phyloP scores from a whole-genome alignment of 1,284 basidiomycete genomes.

The Anthracocystis setariae region DNA sequence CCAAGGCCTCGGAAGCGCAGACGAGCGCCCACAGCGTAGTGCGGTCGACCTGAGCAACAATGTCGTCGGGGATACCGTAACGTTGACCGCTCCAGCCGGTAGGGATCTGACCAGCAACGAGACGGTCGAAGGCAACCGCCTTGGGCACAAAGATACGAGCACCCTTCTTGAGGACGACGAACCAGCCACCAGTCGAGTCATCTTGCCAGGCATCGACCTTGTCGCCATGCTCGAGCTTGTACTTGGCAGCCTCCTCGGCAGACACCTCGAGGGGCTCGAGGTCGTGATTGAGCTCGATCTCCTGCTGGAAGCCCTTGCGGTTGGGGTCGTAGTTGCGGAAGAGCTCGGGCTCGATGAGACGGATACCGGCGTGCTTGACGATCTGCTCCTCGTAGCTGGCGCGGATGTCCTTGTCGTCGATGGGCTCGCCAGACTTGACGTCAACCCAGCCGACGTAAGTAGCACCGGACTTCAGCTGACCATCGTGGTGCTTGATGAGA shows the following conservation, averaged over 20 bases:
- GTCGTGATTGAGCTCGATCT: slow-evolving; percentile 95
- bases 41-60: slow-evolving; percentile 91
- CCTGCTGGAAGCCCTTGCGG: slow-evolving; percentile 96
- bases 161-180: slow-evolving; percentile 98
- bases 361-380: slow-evolving; percentile 89
- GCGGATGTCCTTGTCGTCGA: slow-evolving; percentile 96
- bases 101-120: slow-evolving; percentile 94
- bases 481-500: slow-evolving; percentile 97
- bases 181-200: slow-evolving; percentile 82
- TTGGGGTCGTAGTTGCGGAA: slow-evolving; percentile 98
- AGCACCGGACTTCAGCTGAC: slow-evolving; percentile 81
- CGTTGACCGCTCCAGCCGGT: slow-evolving; percentile 96
- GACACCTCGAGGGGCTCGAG: slow-evolving; percentile 94
- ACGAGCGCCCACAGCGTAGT: slow-evolving; percentile 97
- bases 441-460: slow-evolving; percentile 98
- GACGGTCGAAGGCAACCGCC: slow-evolving; percentile 91
- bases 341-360: slow-evolving; percentile 94
- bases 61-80: slow-evolving; percentile 97
- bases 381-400: slow-evolving; percentile 95
- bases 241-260: slow-evolving; percentile 88
- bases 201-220: slow-evolving; percentile 95
- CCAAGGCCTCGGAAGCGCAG: slow-evolving; percentile 88
- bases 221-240: slow-evolving; percentile 95
- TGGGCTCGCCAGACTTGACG: slow-evolving; percentile 90
- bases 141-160: slow-evolving; percentile 93